phyloP scores from a whole-genome alignment of 495 filamentous ascomycete species.

The Talaromyces wortmannii region DNA sequence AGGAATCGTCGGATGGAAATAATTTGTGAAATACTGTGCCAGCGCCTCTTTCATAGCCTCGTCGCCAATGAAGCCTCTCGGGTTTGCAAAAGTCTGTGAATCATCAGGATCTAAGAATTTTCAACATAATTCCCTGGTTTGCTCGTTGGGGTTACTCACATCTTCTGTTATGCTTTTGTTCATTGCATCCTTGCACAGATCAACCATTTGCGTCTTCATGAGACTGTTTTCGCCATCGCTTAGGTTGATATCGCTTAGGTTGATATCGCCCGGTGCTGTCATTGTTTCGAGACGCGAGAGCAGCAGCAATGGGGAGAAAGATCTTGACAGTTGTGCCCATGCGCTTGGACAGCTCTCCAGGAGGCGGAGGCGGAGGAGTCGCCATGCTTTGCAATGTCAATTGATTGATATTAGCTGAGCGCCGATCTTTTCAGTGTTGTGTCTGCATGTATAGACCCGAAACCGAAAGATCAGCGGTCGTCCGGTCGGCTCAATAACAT shows the following conservation, averaged over 20 bases:
- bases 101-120: background rate
- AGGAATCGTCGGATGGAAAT: background rate
- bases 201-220: background rate
- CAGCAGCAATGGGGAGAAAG: background rate
- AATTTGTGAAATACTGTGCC: background rate
- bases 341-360: background rate
- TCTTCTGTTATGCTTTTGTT: background rate
- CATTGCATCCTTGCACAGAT: background rate
- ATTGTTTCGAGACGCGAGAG: background rate
- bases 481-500: too few relatives aligned
- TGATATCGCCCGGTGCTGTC: background rate
- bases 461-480: too few relatives aligned
- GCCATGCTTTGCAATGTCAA: too few relatives aligned
- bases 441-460: too few relatives aligned
- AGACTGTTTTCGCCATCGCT: background rate
- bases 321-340: background rate
- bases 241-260: background rate
- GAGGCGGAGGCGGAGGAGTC: background rate
- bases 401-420: too few relatives aligned
- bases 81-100: background rate
- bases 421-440: too few relatives aligned
- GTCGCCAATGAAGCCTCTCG: background rate
- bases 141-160: background rate
- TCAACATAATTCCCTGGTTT: background rate
- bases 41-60: background rate